Percentiles rank a stretch among this genome's conserved stretches.
Conservation (phyloP, 2,329 filamentous ascomycete species). For the Metarhizium guizhouense region DNA sequence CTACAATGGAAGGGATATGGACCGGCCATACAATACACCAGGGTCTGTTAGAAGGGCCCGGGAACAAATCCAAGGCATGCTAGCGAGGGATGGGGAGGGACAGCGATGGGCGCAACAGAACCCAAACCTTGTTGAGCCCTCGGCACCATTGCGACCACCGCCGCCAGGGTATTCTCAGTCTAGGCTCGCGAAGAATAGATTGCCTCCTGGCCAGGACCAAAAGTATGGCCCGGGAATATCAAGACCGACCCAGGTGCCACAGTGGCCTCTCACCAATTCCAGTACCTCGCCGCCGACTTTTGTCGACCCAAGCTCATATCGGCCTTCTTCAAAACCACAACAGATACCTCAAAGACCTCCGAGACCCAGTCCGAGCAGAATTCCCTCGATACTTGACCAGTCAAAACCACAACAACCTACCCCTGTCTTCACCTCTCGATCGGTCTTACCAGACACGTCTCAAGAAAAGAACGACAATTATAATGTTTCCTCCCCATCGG, state of each 20-base stretch:
- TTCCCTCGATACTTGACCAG: conserved; percentile 49
- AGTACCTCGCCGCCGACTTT: conserved; percentile 26
- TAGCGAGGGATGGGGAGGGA: conserved; percentile 13
- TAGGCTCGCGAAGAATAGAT: conserved; percentile 11
- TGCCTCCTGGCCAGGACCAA: conserved; percentile 15
- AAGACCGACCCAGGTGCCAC: conserved; percentile 41
- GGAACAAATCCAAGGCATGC: conserved; percentile 39
- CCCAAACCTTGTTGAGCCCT: background rate
- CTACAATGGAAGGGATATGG: conserved; percentile 47
- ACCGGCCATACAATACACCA: conserved; percentile 30
- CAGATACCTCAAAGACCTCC: conserved; percentile 48
- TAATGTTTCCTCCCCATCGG: conserved; percentile 35
- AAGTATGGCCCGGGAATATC: conserved; percentile 30
- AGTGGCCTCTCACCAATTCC: conserved; percentile 41
- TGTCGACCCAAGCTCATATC: conserved; percentile 33
- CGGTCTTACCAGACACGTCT: conserved; percentile 23
- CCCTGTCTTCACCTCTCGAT: conserved; percentile 34
- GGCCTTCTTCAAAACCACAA: conserved; percentile 39
- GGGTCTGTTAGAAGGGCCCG: conserved; percentile 47
- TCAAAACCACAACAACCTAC: conserved; percentile 47
- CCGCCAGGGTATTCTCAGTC: conserved; percentile 7
- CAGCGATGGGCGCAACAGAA: conserved; percentile 14
- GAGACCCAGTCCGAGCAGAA: conserved; percentile 48
- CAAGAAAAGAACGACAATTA: conserved; percentile 24
- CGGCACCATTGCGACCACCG: background rate